A percentile compares a stretch with the other conserved stretches of the same genome.
Evolutionary conservation across 805 yeast species (phyloP).

Genomic region (Debaryomyces hansenii): DNA sequence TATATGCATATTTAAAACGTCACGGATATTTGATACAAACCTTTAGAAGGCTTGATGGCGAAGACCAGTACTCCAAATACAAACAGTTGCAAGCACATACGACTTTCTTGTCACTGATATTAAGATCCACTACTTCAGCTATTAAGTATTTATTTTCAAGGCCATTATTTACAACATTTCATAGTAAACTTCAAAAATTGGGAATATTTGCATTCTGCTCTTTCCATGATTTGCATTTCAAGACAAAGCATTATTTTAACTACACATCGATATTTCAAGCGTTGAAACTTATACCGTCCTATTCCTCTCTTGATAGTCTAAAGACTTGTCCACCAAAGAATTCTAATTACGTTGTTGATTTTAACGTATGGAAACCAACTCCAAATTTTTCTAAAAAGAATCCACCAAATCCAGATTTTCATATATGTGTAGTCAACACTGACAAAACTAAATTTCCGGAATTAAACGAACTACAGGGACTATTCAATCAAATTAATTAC

Average conservation of each 20-base stretch:
- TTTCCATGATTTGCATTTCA: slow-evolving; percentile 15
- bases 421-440: slow-evolving; percentile 58
- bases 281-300: slow-evolving; percentile 18
- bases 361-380: slow-evolving; percentile 82
- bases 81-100: not conserved
- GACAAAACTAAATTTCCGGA: slow-evolving; percentile 47
- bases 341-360: slow-evolving; percentile 39
- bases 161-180: not conserved
- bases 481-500: slow-evolving; percentile 20
- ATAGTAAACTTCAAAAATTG: not conserved
- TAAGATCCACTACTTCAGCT: not conserved
- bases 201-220: slow-evolving; percentile 16
- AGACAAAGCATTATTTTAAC: slow-evolving; percentile 25
- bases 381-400: slow-evolving; percentile 64
- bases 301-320: slow-evolving; percentile 12
- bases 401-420: slow-evolving; percentile 77
- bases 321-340: slow-evolving; percentile 2
- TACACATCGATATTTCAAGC: slow-evolving; percentile 22
- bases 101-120: not conserved
- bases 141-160: not conserved
- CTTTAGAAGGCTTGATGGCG: slow-evolving; percentile 10
- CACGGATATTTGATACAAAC: slow-evolving; percentile 68
- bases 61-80: slow-evolving; percentile 4
- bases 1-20: slow-evolving; percentile 72
- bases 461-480: slow-evolving; percentile 36